phyloP scores from a whole-genome alignment of 2,329 filamentous ascomycete genomes.

The Cordyceps pruinosa region DNA sequence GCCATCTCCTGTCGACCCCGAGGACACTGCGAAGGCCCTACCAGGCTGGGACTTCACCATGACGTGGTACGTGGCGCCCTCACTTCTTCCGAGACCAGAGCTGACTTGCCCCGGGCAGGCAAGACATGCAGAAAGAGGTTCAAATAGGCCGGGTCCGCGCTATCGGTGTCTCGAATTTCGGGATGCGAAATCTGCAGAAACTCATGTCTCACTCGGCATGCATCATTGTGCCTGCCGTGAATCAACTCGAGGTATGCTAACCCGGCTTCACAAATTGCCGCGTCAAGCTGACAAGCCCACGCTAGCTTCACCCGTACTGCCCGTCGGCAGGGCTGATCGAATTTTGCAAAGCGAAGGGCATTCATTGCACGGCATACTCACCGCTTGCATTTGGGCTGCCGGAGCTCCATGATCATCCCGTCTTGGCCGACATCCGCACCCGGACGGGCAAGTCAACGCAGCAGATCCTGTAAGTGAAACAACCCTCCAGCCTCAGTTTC shows the following conservation, averaged over 20 bases:
- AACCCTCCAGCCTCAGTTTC: not conserved
- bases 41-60: conserved; percentile 1
- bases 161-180: conserved; percentile 85
- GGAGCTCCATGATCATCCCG: not conserved
- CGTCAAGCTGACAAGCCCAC: not conserved
- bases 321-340: not conserved
- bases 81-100: not conserved
- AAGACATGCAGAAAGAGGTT: conserved; percentile 61
- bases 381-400: not conserved
- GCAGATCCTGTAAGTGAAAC: not conserved
- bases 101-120: not conserved
- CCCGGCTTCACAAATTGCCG: not conserved
- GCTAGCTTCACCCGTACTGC: conserved; percentile 7
- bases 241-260: conserved; percentile 1
- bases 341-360: not conserved
- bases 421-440: not conserved
- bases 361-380: conserved; percentile 5
- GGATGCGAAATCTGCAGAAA: conserved; percentile 71
- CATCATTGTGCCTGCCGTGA: not conserved
- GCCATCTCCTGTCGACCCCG: not conserved
- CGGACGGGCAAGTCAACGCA: not conserved
- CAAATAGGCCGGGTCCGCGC: conserved; percentile 65
- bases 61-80: not conserved
- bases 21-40: not conserved
- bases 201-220: conserved; percentile 54